A percentile compares a stretch with the other conserved stretches of the same genome.
Conservation (phyloP, 2,329 filamentous ascomycete species). For the Hypomyces rosellus region DNA sequence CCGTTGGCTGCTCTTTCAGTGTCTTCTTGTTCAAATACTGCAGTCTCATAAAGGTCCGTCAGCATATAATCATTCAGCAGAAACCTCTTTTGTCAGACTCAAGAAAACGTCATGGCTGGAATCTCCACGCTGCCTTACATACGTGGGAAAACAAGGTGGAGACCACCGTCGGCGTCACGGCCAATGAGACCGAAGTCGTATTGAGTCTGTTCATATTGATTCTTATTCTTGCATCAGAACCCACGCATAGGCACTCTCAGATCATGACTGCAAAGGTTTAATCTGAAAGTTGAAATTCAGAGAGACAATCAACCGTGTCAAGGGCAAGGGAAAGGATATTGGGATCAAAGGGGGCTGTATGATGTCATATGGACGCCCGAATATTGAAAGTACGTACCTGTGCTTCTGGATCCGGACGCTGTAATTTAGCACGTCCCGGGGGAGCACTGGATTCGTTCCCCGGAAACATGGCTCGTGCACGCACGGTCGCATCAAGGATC, state of each 20-base stretch:
- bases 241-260: not conserved
- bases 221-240: too few species aligned
- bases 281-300: not conserved
- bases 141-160: constrained; percentile 84
- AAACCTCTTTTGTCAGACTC: not conserved
- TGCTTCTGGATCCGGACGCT: not conserved
- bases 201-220: constrained; percentile 52
- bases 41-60: not conserved
- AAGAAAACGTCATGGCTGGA: not conserved
- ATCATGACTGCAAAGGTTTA: too few species aligned
- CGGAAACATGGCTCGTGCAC: constrained; percentile 8
- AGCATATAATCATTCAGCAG: not conserved
- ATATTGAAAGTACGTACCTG: constrained; percentile 1
- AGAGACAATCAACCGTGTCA: not conserved
- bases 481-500: not conserved
- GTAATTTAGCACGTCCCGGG: constrained; percentile 1
- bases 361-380: constrained; percentile 11
- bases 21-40: constrained; percentile 78
- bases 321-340: constrained; percentile 1
- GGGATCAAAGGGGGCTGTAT: constrained; percentile 10
- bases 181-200: constrained; percentile 73
- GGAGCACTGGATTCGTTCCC: constrained; percentile 10
- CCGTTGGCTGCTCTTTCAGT: constrained; percentile 72
- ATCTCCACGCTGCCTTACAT: constrained; percentile 26
- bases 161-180: constrained; percentile 81